Conservation (phyloP, 768 basidiomycete species). For the Suillus spraguei region DNA sequence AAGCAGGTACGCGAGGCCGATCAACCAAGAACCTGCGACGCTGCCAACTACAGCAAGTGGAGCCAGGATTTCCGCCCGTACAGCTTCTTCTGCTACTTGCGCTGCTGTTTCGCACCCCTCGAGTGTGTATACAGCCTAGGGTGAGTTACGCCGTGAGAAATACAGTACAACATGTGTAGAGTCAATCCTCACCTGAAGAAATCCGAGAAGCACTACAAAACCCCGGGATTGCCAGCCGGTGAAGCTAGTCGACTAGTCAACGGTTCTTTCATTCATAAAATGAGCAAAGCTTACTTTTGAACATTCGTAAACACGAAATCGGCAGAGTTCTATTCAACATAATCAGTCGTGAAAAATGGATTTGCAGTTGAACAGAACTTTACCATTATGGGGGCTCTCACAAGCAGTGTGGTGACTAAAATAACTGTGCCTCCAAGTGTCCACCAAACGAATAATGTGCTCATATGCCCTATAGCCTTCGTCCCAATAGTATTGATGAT, state of each 20-base stretch:
- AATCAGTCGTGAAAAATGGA: slow-evolving; percentile 5
- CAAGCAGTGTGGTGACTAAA: slow-evolving; percentile 57
- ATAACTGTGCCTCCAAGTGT: slow-evolving; percentile 60
- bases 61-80: slow-evolving; percentile 56
- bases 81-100: slow-evolving; percentile 64
- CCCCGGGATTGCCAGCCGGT: slow-evolving; percentile 56
- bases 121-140: slow-evolving; percentile 57
- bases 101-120: slow-evolving; percentile 67
- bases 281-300: slow-evolving; percentile 43
- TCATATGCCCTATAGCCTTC: slow-evolving; percentile 57
- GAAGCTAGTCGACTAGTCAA: slow-evolving; percentile 37
- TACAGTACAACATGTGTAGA: neutral
- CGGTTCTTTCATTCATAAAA: neutral
- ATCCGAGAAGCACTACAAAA: slow-evolving; percentile 60
- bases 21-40: slow-evolving; percentile 58
- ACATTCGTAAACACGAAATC: slow-evolving; percentile 58
- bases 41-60: slow-evolving; percentile 58
- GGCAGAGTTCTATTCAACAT: slow-evolving; percentile 46
- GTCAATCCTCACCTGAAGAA: slow-evolving; percentile 41
- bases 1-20: slow-evolving; percentile 60
- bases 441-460: slow-evolving; percentile 61
- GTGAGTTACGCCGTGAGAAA: neutral
- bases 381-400: slow-evolving; percentile 57
- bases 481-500: slow-evolving; percentile 59
- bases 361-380: neutral